Evolutionary conservation across 208 protist species (phyloP).

Genomic region (Herpetomonas samuelpessoai): DNA sequence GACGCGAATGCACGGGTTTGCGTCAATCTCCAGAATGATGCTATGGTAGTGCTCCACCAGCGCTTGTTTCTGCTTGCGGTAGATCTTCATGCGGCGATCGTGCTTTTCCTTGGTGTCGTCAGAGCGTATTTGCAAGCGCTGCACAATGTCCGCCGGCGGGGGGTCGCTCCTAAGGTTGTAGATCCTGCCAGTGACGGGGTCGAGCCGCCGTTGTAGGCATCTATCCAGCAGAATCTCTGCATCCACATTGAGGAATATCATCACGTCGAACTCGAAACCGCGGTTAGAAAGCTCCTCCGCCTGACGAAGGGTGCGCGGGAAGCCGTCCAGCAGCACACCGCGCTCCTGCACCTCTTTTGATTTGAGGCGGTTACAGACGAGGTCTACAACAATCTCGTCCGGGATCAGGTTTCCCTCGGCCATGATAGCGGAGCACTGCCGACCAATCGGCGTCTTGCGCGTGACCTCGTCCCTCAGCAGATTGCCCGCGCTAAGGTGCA

Average conservation of each 20-base stretch:
- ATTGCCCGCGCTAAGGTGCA: constrained; percentile 89
- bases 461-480: constrained; percentile 89
- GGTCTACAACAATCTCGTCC: constrained; percentile 70
- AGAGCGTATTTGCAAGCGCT: constrained; percentile 72
- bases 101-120: constrained; percentile 83
- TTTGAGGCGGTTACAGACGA: constrained; percentile 53
- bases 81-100: constrained; percentile 65
- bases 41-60: constrained; percentile 50
- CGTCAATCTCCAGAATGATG: constrained; percentile 60
- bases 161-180: constrained; percentile 80
- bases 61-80: constrained; percentile 53
- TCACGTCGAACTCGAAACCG: constrained; percentile 64
- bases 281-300: constrained; percentile 53
- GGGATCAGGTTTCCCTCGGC: constrained; percentile 75
- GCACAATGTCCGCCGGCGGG: constrained; percentile 58
- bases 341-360: constrained; percentile 28
- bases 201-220: constrained; percentile 56
- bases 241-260: constrained; percentile 72
- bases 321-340: constrained; percentile 93
- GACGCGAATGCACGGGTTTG: constrained; percentile 33
- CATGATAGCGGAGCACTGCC: constrained; percentile 47
- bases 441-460: constrained; percentile 50
- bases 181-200: constrained; percentile 69
- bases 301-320: constrained; percentile 91
- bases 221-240: constrained; percentile 43